Percentiles rank a stretch among this genome's conserved stretches.
Evolutionary conservation across 805 yeast species (phyloP).

Genomic region (Metschnikowia noctiluminum): DNA sequence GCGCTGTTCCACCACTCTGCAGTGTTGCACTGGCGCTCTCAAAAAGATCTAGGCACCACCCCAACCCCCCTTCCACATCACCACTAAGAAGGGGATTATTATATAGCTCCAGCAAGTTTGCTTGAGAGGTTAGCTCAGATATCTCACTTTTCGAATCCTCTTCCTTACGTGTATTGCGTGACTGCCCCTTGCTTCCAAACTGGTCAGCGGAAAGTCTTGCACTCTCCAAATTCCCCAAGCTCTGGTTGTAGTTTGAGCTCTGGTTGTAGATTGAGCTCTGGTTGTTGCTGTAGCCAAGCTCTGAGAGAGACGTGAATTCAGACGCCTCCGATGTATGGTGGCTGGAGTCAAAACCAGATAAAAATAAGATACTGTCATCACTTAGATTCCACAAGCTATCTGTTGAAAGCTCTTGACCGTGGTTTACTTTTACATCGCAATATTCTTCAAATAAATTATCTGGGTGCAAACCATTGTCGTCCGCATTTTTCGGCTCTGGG

Average conservation of each 20-base stretch:
- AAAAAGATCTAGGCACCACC: slow-evolving; percentile 6
- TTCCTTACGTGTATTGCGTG: background rate
- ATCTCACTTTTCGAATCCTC: background rate
- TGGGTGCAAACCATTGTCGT: background rate
- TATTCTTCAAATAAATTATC: slow-evolving; percentile 2
- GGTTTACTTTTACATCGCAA: background rate
- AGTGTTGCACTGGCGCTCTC: background rate
- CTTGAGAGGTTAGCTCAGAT: background rate
- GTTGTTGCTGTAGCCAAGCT: slow-evolving; percentile 2
- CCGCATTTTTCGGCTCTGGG: slow-evolving; percentile 1
- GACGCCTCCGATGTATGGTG: slow-evolving; percentile 3
- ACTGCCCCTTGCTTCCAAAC: background rate
- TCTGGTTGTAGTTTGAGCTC: slow-evolving; percentile 3
- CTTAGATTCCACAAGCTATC: slow-evolving; percentile 8
- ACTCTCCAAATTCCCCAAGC: slow-evolving; percentile 2
- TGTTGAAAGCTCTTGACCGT: slow-evolving; percentile 1
- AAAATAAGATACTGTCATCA: slow-evolving; percentile 4
- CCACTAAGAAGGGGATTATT: background rate
- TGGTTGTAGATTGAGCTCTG: slow-evolving; percentile 4
- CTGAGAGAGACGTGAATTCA: slow-evolving; percentile 4
- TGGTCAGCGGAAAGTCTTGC: background rate
- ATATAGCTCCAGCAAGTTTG: background rate
- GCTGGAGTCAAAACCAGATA: slow-evolving; percentile 4
- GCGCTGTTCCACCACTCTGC: background rate
- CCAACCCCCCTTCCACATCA: slow-evolving; percentile 2